These are phyloP conservation scores for Nothophoma quercina DNA, from an alignment of 2,329 filamentous ascomycete species.

Conservation along the genomic window DNA sequence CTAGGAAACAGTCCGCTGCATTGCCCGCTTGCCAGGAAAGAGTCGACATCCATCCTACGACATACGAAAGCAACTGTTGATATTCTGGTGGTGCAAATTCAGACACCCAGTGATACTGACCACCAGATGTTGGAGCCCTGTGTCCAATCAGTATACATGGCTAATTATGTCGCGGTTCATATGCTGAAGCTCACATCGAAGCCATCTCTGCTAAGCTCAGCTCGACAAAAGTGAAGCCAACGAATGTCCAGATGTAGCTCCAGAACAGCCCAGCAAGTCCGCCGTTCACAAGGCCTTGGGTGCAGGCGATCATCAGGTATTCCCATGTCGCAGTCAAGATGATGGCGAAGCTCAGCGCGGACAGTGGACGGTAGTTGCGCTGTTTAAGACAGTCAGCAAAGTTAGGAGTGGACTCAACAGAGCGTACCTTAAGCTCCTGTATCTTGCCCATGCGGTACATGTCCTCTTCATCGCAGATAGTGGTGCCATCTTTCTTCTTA, in stretches of 20 bases:
- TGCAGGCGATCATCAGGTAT: constrained; percentile 21
- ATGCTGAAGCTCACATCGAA: constrained; percentile 37
- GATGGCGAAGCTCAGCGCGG: constrained; percentile 25
- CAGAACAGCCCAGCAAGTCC: constrained; percentile 47
- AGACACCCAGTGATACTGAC: constrained; percentile 42
- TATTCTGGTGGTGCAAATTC: constrained; percentile 49
- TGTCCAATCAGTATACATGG: not conserved
- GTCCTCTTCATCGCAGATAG: constrained; percentile 22
- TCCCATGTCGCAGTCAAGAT: constrained; percentile 26
- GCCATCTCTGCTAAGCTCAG: constrained; percentile 44
- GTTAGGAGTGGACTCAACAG: not conserved
- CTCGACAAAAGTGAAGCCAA: constrained; percentile 46
- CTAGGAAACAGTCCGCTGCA: constrained; percentile 53
- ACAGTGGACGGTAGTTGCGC: constrained; percentile 21
- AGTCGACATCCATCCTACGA: constrained; percentile 55
- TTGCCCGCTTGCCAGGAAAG: constrained; percentile 57
- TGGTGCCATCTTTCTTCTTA: constrained; percentile 5
- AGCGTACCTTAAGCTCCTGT: constrained; percentile 26
- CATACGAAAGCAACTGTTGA: constrained; percentile 52
- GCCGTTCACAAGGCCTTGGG: constrained; percentile 36
- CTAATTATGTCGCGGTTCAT: not conserved
- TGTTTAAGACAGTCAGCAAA: constrained; percentile 2
- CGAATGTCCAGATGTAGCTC: constrained; percentile 41
- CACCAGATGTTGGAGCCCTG: constrained; percentile 43
- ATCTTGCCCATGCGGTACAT: constrained; percentile 37